Conservation (phyloP, 257 asterid genomes). For the Buddleja alternifolia region DNA sequence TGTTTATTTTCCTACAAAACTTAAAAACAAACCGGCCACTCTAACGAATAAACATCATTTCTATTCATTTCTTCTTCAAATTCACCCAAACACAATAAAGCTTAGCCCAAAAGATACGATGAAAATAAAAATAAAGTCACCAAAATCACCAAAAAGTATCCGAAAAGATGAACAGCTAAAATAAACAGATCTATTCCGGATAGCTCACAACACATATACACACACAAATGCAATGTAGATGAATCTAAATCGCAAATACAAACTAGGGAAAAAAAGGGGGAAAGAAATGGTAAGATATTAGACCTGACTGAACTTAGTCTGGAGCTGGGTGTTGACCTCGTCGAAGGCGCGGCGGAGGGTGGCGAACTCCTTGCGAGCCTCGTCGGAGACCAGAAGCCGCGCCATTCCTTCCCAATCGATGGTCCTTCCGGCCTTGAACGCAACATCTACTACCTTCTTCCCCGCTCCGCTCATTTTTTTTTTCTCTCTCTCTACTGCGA, state of each 20-base stretch:
- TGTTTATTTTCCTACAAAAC: neutral
- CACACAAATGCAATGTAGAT: neutral
- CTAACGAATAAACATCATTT: neutral
- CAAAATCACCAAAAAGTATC: neutral
- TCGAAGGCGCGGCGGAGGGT: slow-evolving; percentile 93
- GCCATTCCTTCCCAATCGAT: slow-evolving; percentile 99
- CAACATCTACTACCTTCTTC: slow-evolving; percentile 78
- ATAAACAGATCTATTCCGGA: slow-evolving; percentile 23
- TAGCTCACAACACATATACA: neutral
- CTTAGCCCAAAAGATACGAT: neutral
- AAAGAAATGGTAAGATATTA: neutral
- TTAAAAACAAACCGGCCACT: neutral
- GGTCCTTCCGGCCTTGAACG: slow-evolving; percentile 77
- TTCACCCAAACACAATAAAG: neutral
- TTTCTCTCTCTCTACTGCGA: neutral
- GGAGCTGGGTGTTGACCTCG: slow-evolving; percentile 90
- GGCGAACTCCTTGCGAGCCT: slow-evolving; percentile 88
- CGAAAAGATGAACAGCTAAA: neutral
- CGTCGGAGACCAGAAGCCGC: slow-evolving; percentile 84
- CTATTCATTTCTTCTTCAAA: neutral
- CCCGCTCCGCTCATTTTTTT: slow-evolving; percentile 77
- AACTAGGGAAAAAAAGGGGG: neutral
- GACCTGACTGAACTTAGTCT: slow-evolving; percentile 95
- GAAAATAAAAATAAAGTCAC: neutral
- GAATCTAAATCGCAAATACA: slow-evolving; percentile 6